Conservation (phyloP, 331 rosid species). For the Pyracantha coccinea region DNA sequence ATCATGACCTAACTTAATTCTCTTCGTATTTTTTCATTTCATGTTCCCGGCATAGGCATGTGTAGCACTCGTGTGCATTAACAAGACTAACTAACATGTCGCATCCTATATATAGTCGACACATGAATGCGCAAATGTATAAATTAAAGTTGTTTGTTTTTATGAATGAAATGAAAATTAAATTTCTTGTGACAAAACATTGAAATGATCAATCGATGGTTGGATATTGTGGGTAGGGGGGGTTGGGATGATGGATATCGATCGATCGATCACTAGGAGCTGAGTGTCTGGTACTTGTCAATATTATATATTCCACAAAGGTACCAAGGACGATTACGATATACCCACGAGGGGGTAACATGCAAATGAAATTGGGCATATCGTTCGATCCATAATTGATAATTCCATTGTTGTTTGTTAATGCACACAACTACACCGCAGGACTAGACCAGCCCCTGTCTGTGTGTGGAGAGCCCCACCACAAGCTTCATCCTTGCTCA, state of each 20-base stretch:
- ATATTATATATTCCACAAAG: conserved; percentile 15
- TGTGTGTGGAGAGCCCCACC: not conserved
- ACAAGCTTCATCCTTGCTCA: conserved; percentile 18
- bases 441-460: not conserved
- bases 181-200: no score
- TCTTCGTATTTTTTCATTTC: no score
- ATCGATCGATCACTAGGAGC: not conserved
- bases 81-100: not conserved
- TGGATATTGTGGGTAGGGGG: not conserved
- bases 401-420: conserved; percentile 39
- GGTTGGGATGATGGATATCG: not conserved
- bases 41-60: no score
- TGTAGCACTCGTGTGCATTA: no score
- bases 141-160: not conserved
- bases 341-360: conserved; percentile 82
- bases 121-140: no score
- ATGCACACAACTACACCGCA: not conserved
- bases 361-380: conserved; percentile 32
- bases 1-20: no score
- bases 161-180: not conserved
- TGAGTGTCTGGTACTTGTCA: conserved; percentile 42
- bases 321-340: conserved; percentile 52
- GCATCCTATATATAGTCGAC: not conserved
- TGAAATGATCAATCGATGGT: not conserved
- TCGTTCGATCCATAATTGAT: conserved; percentile 13